Percentiles rank a stretch among this genome's conserved stretches.
Conservation (phyloP, 2,329 filamentous ascomycete genomes). For the Fusarium floridanum region DNA sequence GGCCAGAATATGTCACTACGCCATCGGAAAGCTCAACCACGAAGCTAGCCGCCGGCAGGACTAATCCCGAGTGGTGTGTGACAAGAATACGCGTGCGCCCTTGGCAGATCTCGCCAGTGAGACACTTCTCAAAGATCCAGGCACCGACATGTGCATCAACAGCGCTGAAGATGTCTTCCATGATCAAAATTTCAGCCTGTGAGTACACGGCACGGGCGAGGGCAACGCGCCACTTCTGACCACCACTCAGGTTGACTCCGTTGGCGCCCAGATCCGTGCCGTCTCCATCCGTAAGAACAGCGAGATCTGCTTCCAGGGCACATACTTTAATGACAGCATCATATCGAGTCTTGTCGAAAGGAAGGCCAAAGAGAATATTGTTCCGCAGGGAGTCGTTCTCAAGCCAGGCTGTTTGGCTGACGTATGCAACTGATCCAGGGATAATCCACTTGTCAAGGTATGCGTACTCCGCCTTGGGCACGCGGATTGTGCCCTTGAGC, state of each 20-base stretch:
- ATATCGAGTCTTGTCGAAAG: slow-evolving; percentile 75
- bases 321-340: slow-evolving; percentile 76
- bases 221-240: slow-evolving; percentile 84
- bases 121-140: slow-evolving; percentile 79
- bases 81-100: slow-evolving; percentile 81
- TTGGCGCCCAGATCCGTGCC: slow-evolving; percentile 85
- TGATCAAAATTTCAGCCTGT: slow-evolving; percentile 77
- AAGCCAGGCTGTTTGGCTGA: slow-evolving; percentile 85
- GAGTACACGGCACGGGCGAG: slow-evolving; percentile 85
- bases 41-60: slow-evolving; percentile 77
- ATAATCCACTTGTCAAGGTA: slow-evolving; percentile 75
- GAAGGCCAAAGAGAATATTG: slow-evolving; percentile 82
- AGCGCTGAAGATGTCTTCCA: slow-evolving; percentile 87
- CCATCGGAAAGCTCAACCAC: slow-evolving; percentile 79
- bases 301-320: slow-evolving; percentile 78
- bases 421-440: slow-evolving; percentile 76
- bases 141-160: slow-evolving; percentile 84
- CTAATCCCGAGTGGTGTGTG: slow-evolving; percentile 82
- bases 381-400: slow-evolving; percentile 82
- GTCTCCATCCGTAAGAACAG: slow-evolving; percentile 80
- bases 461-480: slow-evolving; percentile 64
- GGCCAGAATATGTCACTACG: slow-evolving; percentile 61
- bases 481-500: slow-evolving; percentile 69
- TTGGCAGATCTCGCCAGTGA: slow-evolving; percentile 76
- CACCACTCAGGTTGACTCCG: slow-evolving; percentile 85